A percentile compares a stretch with the other conserved stretches of the same genome.
Evolutionary conservation across 2,329 filamentous ascomycete species (phyloP).

Genomic region (Didymella lethalis): DNA sequence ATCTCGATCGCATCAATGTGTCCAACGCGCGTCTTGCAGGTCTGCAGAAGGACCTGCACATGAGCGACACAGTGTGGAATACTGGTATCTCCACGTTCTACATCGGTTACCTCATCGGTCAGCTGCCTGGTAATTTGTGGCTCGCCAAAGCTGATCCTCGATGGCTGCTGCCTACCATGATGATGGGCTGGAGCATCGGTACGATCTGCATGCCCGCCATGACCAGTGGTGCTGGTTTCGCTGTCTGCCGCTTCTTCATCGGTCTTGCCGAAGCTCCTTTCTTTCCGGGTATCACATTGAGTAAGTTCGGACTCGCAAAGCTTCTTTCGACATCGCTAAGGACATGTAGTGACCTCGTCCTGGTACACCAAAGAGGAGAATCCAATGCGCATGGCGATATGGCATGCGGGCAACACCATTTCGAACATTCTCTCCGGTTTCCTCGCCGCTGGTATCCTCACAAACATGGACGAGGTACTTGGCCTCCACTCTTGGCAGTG

Average conservation of each 20-base stretch:
- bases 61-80: constrained; percentile 47
- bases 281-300: constrained; percentile 50
- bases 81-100: constrained; percentile 56
- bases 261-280: constrained; percentile 53
- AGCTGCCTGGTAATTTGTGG: constrained; percentile 58
- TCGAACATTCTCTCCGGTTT: constrained; percentile 58
- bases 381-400: constrained; percentile 56
- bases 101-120: constrained; percentile 57
- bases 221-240: constrained; percentile 45
- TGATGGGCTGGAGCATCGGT: constrained; percentile 56
- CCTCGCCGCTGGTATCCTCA: constrained; percentile 56
- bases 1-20: constrained; percentile 54
- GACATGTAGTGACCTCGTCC: constrained; percentile 44
- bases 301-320: constrained; percentile 33
- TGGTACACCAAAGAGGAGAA: constrained; percentile 59
- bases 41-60: constrained; percentile 49
- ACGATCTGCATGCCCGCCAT: constrained; percentile 57
- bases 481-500: constrained; percentile 53
- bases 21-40: constrained; percentile 53
- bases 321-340: background rate
- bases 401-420: constrained; percentile 58
- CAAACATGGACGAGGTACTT: constrained; percentile 54
- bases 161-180: constrained; percentile 50
- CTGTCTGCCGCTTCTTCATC: constrained; percentile 50
- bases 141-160: constrained; percentile 53